Base-by-base conservation (phyloP, 139 green algal species). In the Gonium pectorale region DNA sequence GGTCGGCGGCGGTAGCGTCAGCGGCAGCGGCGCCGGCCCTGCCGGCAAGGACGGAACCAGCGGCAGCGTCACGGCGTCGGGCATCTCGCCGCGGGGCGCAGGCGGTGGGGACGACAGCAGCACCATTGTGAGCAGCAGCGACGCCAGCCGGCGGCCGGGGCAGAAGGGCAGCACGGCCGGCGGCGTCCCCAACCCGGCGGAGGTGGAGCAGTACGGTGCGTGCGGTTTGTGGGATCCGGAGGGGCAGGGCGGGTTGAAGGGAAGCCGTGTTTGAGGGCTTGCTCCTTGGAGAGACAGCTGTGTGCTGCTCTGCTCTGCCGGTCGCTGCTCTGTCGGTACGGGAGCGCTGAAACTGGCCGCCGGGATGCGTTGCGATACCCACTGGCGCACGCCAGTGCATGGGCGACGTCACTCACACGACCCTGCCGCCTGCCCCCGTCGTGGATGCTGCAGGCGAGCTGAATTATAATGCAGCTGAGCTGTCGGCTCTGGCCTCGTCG, bases 401-500 rank as follows among this genome's bases (percentile, higher is more conserved):
- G n/a, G 13, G 49, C 49, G 13, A 56, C 49, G 13, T 56, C 49
- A 17, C 49, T 17, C 49, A 56, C 56, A 13, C 17, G 5, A 51
- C 67, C 6, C 40, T 35, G 6, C 40, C 37, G 35, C 64, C 64
- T 8, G 11, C 33, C 64, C 5, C 71, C 54, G 46, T 54, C 9
- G 11, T 54, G 46, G n/a, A 27, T 5, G 54, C 54, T 31, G 33
- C 70, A 87, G 52, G 63, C 44, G 84, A 89, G 64, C 66, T 91
- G 38, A 78, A 74, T 15, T 91, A 91, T 68, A 87, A 91, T 52
- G 79, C 84, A 24, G 88, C 88, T 1, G 79, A 91, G 84, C 80
- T 91, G 60, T 81, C 88, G 26, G 88, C 88, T 19, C 66, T 91
- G n/a, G 88, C 84, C 31, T 84, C 64, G 29, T 85, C 73, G 40